Conservation (phyloP, 768 basidiomycete genomes). For the Tylopilus felleus region DNA sequence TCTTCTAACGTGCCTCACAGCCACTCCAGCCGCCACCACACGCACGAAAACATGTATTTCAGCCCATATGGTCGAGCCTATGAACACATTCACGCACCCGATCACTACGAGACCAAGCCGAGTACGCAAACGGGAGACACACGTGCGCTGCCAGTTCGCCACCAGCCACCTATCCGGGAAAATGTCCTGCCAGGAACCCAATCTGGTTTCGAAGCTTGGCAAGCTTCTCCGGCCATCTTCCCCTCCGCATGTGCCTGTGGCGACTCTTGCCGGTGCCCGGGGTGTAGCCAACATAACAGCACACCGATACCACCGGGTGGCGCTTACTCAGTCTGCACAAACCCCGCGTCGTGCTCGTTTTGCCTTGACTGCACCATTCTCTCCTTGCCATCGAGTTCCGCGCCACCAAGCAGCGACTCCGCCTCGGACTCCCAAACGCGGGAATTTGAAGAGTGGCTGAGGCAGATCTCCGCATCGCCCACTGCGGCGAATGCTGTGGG, state of each 20-base stretch:
- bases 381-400: conserved; percentile 41
- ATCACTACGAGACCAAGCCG: conserved; percentile 29
- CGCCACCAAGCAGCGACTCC: conserved; percentile 40
- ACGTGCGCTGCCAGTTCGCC: conserved; percentile 21
- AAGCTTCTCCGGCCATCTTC: conserved; percentile 27
- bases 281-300: conserved; percentile 55
- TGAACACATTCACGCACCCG: conserved; percentile 43
- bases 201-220: conserved; percentile 24
- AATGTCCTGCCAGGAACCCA: conserved; percentile 26
- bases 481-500: conserved; percentile 16
- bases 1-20: conserved; percentile 43
- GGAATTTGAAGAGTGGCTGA: conserved; percentile 63
- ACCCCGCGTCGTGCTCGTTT: conserved; percentile 39
- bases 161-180: conserved; percentile 26
- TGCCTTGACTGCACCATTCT: conserved; percentile 67
- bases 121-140: conserved; percentile 12
- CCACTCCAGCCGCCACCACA: conserved; percentile 43
- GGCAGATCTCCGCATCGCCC: conserved; percentile 39
- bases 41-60: conserved; percentile 49
- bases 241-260: conserved; percentile 62
- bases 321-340: conserved; percentile 35
- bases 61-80: conserved; percentile 72
- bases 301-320: conserved; percentile 37
- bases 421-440: conserved; percentile 42
- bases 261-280: conserved; percentile 59